Evolutionary conservation across 1,284 basidiomycete species (phyloP), one percentile per base, ranked within the genome.

Genomic region (Leccinum huronense): DNA sequence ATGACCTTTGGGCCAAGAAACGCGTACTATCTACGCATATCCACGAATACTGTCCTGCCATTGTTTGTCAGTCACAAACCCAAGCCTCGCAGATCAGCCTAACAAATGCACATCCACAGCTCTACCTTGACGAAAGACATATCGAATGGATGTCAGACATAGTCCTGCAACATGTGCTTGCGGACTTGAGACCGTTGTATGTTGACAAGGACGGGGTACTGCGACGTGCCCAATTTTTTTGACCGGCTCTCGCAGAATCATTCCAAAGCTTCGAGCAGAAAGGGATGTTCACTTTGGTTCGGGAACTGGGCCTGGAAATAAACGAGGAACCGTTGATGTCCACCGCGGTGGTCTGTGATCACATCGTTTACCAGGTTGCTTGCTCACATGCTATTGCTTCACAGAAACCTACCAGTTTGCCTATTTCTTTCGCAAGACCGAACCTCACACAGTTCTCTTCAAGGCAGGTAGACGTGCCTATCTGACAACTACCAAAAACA

Each of bases 81-180:
- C 54, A 53, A 57, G 16, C 62, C 45, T 59, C 36, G 55, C 38
- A 40, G 14, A 31, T 40, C 62, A 36, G 42, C 42, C 64, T 60
- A 57, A 64, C 53, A 38, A 63, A 57, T 48, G 36, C 53, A 48
- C 38, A 48, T 38, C 58, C 53, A 91, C 23, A 51, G 90, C 74
- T 93, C 13, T 93, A 91, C 73, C 81, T 93, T 14, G 90, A 93
- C 71, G 88, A 89, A 67, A 82, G 84, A n/a, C 91, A 93, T 76
- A 72, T 88, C 16, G 80, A 84, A 55, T 93, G 91, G 91, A 93
- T 93, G 90, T 85, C 88, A 6, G 90, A 93, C 66, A 69, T 77
- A 31, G 79, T 87, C 53, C 77, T 93, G 13, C 90, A 91, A 70
- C 83, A 85, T 70, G 87, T 93, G 30, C 80, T 93, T 2, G 81